phyloP scores from a whole-genome alignment of 768 basidiomycete species.

The Leccinum longicurvipes region DNA sequence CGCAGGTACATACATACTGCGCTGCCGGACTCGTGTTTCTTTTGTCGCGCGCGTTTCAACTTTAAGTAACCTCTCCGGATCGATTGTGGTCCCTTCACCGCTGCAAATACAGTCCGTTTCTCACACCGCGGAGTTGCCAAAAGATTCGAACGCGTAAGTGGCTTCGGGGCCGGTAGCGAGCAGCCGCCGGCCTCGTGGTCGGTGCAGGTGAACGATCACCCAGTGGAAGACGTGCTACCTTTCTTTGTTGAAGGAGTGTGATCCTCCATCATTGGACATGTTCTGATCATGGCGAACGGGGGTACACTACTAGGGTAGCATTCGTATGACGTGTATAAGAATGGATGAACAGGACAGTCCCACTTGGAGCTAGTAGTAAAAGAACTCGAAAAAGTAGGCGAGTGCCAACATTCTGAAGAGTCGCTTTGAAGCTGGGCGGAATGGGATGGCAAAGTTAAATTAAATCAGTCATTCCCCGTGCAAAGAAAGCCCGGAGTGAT shows the following conservation, averaged over 20 bases:
- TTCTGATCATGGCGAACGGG: not conserved
- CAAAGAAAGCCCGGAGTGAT: constrained; percentile 1
- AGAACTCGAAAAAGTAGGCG: not conserved
- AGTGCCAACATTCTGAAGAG: not conserved
- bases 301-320: constrained; percentile 6
- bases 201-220: not conserved
- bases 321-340: constrained; percentile 3
- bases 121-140: not conserved
- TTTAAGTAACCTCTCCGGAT: not conserved
- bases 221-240: not conserved
- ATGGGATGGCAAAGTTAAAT: constrained; percentile 2
- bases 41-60: not conserved
- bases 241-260: too few species aligned
- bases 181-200: not conserved
- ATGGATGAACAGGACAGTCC: not conserved
- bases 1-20: not conserved
- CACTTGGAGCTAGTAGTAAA: not conserved
- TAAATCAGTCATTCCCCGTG: constrained; percentile 8
- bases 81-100: not conserved
- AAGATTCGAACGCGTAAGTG: not conserved
- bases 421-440: not conserved
- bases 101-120: not conserved
- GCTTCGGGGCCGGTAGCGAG: not conserved
- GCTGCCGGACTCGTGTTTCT: not conserved
- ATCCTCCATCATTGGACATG: not conserved